phyloP scores from a whole-genome alignment of 164 flowering plant species.

The Berberis vulgaris region DNA sequence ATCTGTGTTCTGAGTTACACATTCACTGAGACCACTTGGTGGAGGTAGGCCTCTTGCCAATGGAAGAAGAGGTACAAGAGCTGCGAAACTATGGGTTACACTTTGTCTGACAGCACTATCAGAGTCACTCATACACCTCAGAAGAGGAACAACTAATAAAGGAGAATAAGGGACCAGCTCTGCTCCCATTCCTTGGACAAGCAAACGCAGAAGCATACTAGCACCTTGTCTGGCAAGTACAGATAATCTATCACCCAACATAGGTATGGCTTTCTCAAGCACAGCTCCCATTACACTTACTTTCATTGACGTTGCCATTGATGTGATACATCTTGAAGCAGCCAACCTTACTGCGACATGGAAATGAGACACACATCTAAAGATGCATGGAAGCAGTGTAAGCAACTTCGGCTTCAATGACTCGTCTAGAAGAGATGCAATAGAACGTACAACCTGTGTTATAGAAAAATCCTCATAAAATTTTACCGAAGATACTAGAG shows the following conservation, averaged over 20 bases:
- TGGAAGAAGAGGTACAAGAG: constrained; percentile 98
- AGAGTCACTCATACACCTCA: constrained; percentile 94
- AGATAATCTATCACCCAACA: constrained; percentile 69
- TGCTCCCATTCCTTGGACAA: constrained; percentile 80
- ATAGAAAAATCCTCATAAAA: neutral
- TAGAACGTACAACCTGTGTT: constrained; percentile 72
- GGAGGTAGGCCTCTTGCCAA: constrained; percentile 83
- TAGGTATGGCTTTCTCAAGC: constrained; percentile 69
- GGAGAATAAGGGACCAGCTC: constrained; percentile 92
- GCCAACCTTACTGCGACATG: constrained; percentile 94
- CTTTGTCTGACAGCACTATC: constrained; percentile 85
- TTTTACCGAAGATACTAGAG: neutral
- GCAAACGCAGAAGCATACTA: constrained; percentile 88
- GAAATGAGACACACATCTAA: constrained; percentile 69
- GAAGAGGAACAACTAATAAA: constrained; percentile 86
- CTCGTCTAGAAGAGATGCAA: constrained; percentile 66
- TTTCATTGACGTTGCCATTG: constrained; percentile 88
- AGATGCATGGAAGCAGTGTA: constrained; percentile 79
- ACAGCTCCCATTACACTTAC: constrained; percentile 69
- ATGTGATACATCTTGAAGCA: constrained; percentile 89
- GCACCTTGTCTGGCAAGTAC: constrained; percentile 91
- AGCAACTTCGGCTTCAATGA: constrained; percentile 53
- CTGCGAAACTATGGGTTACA: constrained; percentile 98
- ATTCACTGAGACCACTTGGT: constrained; percentile 63
- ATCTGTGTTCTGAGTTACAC: constrained; percentile 54